Evolutionary conservation across 352 stramenopile genomes (phyloP).

Genomic region (Pythium folliculosum): DNA sequence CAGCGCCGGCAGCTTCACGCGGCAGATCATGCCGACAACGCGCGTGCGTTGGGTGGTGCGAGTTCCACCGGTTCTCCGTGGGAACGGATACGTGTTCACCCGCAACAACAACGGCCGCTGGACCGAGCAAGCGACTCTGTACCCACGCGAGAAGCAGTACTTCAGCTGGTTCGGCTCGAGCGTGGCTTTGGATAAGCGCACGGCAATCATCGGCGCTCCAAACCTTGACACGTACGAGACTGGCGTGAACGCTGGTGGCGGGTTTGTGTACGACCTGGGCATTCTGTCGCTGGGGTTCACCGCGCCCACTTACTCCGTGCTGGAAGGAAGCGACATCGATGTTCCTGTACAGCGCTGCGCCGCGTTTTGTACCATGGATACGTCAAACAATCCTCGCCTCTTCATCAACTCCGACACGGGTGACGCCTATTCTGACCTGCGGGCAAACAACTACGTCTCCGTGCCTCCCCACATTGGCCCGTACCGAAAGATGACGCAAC

Average conservation of each 20-base stretch:
- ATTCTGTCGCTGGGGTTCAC: constrained; percentile 88
- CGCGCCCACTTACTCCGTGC: constrained; percentile 70
- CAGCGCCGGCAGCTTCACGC: constrained; percentile 9
- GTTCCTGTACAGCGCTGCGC: constrained; percentile 70
- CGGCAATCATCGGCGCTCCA: constrained; percentile 88
- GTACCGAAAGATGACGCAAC: constrained; percentile 61
- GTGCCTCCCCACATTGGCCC: constrained; percentile 50
- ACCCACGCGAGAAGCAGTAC: constrained; percentile 90
- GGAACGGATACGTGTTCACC: constrained; percentile 72
- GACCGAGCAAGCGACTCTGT: constrained; percentile 92
- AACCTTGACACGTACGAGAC: constrained; percentile 92
- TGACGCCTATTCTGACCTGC: constrained; percentile 64
- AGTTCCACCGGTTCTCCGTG: constrained; percentile 59
- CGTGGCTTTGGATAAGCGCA: constrained; percentile 82
- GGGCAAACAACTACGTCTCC: constrained; percentile 49
- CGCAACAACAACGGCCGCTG: constrained; percentile 54
- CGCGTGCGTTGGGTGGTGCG: constrained; percentile 45
- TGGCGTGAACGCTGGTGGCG: constrained; percentile 91
- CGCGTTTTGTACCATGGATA: constrained; percentile 64
- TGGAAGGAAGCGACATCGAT: constrained; percentile 85
- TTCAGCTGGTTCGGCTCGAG: constrained; percentile 85
- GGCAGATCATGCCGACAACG: constrained; percentile 15
- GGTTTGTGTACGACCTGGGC: constrained; percentile 89
- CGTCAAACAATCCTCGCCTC: constrained; percentile 41
- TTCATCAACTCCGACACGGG: constrained; percentile 79